Conservation (phyloP, 2,329 filamentous ascomycete species). For the Fusarium penzigii region DNA sequence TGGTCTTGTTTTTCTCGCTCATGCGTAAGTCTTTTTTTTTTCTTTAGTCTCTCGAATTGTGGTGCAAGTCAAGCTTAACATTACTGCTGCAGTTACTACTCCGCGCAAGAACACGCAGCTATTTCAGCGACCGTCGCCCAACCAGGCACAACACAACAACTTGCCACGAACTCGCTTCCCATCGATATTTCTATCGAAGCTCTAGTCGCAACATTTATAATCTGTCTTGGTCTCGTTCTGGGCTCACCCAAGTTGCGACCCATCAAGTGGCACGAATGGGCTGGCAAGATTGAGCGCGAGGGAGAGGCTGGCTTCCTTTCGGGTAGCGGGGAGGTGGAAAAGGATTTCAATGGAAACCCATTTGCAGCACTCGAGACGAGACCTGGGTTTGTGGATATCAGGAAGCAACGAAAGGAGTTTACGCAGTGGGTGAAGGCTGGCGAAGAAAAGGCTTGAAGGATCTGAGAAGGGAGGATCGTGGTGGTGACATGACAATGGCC, state of each 20-base stretch:
- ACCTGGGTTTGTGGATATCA: conserved; percentile 84
- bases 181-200: conserved; percentile 88
- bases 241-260: conserved; percentile 78
- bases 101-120: conserved; percentile 86
- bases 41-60: not conserved
- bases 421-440: conserved; percentile 64
- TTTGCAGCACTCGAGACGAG: conserved; percentile 78
- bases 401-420: conserved; percentile 78
- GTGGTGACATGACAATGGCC: not conserved
- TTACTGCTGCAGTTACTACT: conserved; percentile 74
- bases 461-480: not conserved
- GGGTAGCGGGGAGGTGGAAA: conserved; percentile 65
- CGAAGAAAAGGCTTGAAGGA: conserved; percentile 11
- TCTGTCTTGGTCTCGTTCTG: conserved; percentile 81
- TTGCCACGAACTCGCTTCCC: conserved; percentile 60
- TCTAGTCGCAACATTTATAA: conserved; percentile 73
- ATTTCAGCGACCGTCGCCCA: conserved; percentile 61
- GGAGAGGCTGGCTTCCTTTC: conserved; percentile 60
- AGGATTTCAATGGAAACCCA: conserved; percentile 73
- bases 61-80: conserved; percentile 13
- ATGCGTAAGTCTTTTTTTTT: conserved; percentile 67
- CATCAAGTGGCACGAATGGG: conserved; percentile 81
- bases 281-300: conserved; percentile 79
- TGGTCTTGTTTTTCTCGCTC: conserved; percentile 77
- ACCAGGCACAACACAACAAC: conserved; percentile 43